These are phyloP conservation scores for Entelexis sorbosivorans DNA, from an alignment of 1,139 yeast species.

Conservation along the genomic window DNA sequence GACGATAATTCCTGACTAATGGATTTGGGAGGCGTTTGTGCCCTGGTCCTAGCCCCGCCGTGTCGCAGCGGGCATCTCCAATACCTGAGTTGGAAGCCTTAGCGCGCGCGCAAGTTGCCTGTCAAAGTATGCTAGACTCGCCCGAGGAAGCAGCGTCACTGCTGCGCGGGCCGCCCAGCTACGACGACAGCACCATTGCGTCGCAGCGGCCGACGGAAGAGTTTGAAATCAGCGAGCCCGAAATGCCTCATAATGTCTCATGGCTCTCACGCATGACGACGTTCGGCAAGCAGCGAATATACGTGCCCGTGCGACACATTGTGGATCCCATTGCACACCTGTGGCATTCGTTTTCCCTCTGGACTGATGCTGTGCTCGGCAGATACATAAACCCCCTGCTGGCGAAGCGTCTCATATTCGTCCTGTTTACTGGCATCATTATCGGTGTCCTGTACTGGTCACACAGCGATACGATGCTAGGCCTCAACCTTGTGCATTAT, in stretches of 20 bases:
- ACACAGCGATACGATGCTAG: slow-evolving; percentile 26
- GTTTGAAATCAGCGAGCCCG: slow-evolving; percentile 19
- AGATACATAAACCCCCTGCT: slow-evolving; percentile 78
- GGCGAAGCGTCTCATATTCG: slow-evolving; percentile 54
- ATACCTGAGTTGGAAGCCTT: not conserved
- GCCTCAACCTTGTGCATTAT: slow-evolving; percentile 28
- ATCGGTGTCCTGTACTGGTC: slow-evolving; percentile 46
- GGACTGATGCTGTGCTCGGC: slow-evolving; percentile 46
- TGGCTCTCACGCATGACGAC: slow-evolving; percentile 17
- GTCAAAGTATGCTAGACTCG: not conserved
- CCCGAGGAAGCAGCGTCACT: slow-evolving; percentile 9
- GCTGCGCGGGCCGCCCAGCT: slow-evolving; percentile 14
- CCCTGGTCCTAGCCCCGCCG: not conserved
- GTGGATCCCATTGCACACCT: slow-evolving; percentile 58
- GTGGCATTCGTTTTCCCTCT: slow-evolving; percentile 36
- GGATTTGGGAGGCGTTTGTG: not conserved
- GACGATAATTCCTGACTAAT: not conserved
- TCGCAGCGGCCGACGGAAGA: slow-evolving; percentile 6
- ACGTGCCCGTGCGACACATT: slow-evolving; percentile 43
- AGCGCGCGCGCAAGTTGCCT: not conserved
- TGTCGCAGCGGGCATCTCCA: not conserved
- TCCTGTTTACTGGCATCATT: slow-evolving; percentile 47
- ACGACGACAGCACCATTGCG: slow-evolving; percentile 1
- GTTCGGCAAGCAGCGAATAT: slow-evolving; percentile 34
- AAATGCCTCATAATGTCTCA: not conserved